Evolutionary conservation across 2,329 filamentous ascomycete species (phyloP).

Genomic region (Aspergillus ibericus): DNA sequence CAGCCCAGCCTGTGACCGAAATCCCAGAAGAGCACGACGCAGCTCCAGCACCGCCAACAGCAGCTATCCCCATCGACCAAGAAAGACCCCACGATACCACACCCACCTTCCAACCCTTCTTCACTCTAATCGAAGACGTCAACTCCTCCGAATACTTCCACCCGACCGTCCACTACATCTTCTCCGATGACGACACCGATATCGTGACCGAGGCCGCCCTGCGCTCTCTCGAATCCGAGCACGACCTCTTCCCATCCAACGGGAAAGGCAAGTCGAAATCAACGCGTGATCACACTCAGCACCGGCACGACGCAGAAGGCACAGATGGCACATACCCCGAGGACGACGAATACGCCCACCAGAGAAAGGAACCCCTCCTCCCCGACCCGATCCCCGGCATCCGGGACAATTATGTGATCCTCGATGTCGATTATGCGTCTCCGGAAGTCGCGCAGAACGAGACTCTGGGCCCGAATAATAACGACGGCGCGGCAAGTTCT

Average conservation of each 20-base stretch:
- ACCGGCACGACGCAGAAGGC: slow-evolving; percentile 11
- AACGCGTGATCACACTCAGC: neutral
- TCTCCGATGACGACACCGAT: slow-evolving; percentile 85
- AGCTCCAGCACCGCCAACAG: slow-evolving; percentile 2
- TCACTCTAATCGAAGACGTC: slow-evolving; percentile 77
- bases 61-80: slow-evolving; percentile 9
- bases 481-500: slow-evolving; percentile 1
- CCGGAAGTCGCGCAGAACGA: neutral
- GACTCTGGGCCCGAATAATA: slow-evolving; percentile 16
- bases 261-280: slow-evolving; percentile 14
- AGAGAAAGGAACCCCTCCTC: slow-evolving; percentile 38
- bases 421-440: slow-evolving; percentile 50
- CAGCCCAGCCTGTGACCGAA: slow-evolving; percentile 14
- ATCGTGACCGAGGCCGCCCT: slow-evolving; percentile 67
- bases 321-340: slow-evolving; percentile 13
- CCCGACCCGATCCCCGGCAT: slow-evolving; percentile 49
- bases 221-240: slow-evolving; percentile 53
- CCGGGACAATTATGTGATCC: slow-evolving; percentile 57
- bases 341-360: slow-evolving; percentile 19
- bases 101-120: slow-evolving; percentile 71
- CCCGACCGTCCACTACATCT: slow-evolving; percentile 87
- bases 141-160: slow-evolving; percentile 75
- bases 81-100: slow-evolving; percentile 18
- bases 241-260: slow-evolving; percentile 31
- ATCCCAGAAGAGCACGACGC: slow-evolving; percentile 13